These are phyloP conservation scores for Noccaea bulbosa DNA, from an alignment of 345 rosid species.

Conservation along the genomic window DNA sequence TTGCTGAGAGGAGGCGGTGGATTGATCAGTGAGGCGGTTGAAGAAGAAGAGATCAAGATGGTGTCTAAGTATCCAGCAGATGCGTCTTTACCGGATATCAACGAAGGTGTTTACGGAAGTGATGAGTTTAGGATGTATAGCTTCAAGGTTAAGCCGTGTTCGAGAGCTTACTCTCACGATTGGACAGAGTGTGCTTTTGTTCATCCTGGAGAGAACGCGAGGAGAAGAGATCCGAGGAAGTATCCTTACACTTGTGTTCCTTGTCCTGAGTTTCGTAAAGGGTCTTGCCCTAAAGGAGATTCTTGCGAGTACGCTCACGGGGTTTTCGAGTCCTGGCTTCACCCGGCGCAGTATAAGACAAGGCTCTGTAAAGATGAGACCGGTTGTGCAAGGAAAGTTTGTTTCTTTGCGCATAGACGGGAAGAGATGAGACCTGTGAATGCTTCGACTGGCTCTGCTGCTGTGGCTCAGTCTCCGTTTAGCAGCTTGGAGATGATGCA, in stretches of 20 bases:
- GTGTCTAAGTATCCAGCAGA: constrained; percentile 72
- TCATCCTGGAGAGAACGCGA: constrained; percentile 97
- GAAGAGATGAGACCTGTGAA: constrained; percentile 94
- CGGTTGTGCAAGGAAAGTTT: constrained; percentile 85
- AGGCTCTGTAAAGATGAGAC: constrained; percentile 96
- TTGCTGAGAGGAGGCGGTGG: constrained; percentile 65
- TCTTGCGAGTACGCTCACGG: constrained; percentile 98
- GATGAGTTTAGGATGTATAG: constrained; percentile 96
- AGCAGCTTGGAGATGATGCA: constrained; percentile 58
- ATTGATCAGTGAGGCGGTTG: constrained; percentile 41
- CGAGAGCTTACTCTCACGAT: constrained; percentile 95
- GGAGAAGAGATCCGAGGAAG: constrained; percentile 95
- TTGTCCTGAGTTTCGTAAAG: constrained; percentile 96
- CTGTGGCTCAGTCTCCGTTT: constrained; percentile 55
- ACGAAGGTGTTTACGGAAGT: constrained; percentile 74
- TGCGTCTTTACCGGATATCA: constrained; percentile 79
- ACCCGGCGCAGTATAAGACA: constrained; percentile 95
- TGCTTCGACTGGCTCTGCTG: constrained; percentile 95
- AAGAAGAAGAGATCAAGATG: constrained; percentile 43
- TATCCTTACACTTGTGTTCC: constrained; percentile 95
- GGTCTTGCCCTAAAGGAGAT: constrained; percentile 87
- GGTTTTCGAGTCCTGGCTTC: constrained; percentile 97
- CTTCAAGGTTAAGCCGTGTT: constrained; percentile 97
- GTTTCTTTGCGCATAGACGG: constrained; percentile 92
- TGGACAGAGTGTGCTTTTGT: constrained; percentile 99